These are phyloP conservation scores for Pseudofabraea citricarpa DNA, from an alignment of 2,329 filamentous ascomycete species.

Conservation along the genomic window DNA sequence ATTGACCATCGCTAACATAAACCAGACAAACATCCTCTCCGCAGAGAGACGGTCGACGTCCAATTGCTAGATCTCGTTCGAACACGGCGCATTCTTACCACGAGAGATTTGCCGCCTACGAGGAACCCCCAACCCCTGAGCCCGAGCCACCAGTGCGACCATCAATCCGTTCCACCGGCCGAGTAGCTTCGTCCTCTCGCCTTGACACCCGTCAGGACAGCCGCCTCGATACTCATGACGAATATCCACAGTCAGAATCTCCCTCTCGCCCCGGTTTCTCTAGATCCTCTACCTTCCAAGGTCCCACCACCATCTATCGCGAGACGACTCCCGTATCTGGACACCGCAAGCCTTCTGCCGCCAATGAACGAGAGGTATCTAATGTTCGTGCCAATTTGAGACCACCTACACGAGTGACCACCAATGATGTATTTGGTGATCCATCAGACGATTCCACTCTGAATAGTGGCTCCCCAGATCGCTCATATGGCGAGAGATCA, in stretches of 20 bases:
- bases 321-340: slow-evolving; percentile 45
- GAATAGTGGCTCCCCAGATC: slow-evolving; percentile 43
- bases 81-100: slow-evolving; percentile 60
- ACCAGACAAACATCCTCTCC: slow-evolving; percentile 21
- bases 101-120: slow-evolving; percentile 52
- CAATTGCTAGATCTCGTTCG: slow-evolving; percentile 44
- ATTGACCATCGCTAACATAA: slow-evolving; percentile 7
- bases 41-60: slow-evolving; percentile 19
- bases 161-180: slow-evolving; percentile 41
- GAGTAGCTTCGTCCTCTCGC: slow-evolving; percentile 22
- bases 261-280: slow-evolving; percentile 40
- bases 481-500: slow-evolving; percentile 41
- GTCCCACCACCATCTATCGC: slow-evolving; percentile 44
- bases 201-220: slow-evolving; percentile 14
- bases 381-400: slow-evolving; percentile 30
- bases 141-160: slow-evolving; percentile 42
- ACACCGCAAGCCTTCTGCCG: slow-evolving; percentile 43
- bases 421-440: slow-evolving; percentile 42
- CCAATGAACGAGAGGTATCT: slow-evolving; percentile 36
- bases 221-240: slow-evolving; percentile 18
- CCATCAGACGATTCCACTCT: slow-evolving; percentile 43
- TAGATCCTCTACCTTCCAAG: slow-evolving; percentile 55
- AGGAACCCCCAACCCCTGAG: slow-evolving; percentile 36
- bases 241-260: slow-evolving; percentile 25
- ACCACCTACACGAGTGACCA: slow-evolving; percentile 22